These are phyloP conservation scores for Candida namnaoensis DNA, from an alignment of 805 yeast species.

Conservation along the genomic window DNA sequence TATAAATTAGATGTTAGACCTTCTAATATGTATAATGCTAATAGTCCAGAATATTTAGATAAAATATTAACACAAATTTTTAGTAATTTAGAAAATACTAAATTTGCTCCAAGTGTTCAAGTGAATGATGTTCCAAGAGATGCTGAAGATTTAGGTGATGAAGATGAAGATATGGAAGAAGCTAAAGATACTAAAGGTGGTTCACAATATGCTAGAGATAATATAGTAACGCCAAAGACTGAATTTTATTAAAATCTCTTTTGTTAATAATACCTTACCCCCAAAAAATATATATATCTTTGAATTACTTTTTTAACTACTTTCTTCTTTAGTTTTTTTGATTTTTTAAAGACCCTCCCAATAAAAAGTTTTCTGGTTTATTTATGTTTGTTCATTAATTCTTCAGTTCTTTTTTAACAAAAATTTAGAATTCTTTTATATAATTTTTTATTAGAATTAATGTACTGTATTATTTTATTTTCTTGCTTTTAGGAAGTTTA, in stretches of 20 bases:
- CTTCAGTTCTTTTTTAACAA: too few relatives aligned
- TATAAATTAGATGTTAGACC: slow-evolving; percentile 92
- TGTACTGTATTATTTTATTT: too few relatives aligned
- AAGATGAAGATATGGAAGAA: slow-evolving; percentile 70
- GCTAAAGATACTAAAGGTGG: slow-evolving; percentile 92
- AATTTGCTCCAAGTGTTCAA: slow-evolving; percentile 96
- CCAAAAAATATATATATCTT: too few relatives aligned
- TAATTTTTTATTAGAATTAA: too few relatives aligned
- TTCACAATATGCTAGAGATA: slow-evolving; percentile 76
- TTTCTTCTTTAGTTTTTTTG: too few relatives aligned
- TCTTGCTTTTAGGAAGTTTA: too few relatives aligned
- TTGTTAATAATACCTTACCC: too few relatives aligned
- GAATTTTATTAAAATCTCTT: slow-evolving; percentile 64
- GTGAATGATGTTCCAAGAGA: slow-evolving; percentile 85
- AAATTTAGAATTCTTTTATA: too few relatives aligned
- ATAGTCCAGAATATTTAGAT: slow-evolving; percentile 85
- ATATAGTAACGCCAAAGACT: slow-evolving; percentile 55
- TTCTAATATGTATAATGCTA: slow-evolving; percentile 93
- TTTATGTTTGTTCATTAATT: too few relatives aligned
- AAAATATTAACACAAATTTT: slow-evolving; percentile 73
- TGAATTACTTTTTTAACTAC: too few relatives aligned
- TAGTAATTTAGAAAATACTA: slow-evolving; percentile 77
- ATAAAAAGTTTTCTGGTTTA: too few relatives aligned
- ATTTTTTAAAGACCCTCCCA: too few relatives aligned
- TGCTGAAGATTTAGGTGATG: slow-evolving; percentile 79